Conservation (phyloP, 192 early-diverging fungal species). For the Obelidium mucronatum region DNA sequence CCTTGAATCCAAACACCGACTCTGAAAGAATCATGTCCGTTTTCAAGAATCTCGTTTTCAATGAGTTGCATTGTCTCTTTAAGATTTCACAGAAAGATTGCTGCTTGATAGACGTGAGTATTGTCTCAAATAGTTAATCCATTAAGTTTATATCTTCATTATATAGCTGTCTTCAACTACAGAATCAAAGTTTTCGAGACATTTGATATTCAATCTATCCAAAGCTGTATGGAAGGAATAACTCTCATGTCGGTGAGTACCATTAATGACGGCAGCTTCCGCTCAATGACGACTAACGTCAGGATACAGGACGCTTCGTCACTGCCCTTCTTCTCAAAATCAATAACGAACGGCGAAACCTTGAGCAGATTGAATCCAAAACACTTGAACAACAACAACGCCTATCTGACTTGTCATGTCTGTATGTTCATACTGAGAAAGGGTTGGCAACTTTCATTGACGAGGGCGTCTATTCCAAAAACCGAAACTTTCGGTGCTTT, state of each 20-base stretch:
- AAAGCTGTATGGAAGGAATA: slow-evolving; percentile 23
- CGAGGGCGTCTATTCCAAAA: slow-evolving; percentile 41
- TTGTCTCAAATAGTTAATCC: no score
- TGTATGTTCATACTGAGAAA: neutral
- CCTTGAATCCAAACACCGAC: slow-evolving; percentile 29
- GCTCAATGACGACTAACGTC: no score
- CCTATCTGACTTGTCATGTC: neutral
- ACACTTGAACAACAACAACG: neutral
- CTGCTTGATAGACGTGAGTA: no score
- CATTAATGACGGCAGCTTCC: no score
- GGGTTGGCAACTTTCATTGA: slow-evolving; percentile 27
- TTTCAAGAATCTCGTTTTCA: slow-evolving; percentile 5
- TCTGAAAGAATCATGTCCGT: slow-evolving; percentile 22
- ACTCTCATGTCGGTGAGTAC: slow-evolving; percentile 31
- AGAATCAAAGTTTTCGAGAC: slow-evolving; percentile 39
- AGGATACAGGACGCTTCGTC: neutral
- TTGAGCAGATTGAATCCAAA: neutral
- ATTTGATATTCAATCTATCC: slow-evolving; percentile 38
- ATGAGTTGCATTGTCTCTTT: neutral
- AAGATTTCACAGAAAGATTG: neutral
- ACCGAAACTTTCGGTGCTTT: slow-evolving; percentile 43
- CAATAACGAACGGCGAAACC: neutral
- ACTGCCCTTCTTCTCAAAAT: neutral
- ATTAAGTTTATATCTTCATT: neutral
- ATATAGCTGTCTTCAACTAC: slow-evolving; percentile 31